These are phyloP conservation scores for Gigaspora rosea DNA, from an alignment of 192 early-diverging fungal genomes.

Conservation along the genomic window DNA sequence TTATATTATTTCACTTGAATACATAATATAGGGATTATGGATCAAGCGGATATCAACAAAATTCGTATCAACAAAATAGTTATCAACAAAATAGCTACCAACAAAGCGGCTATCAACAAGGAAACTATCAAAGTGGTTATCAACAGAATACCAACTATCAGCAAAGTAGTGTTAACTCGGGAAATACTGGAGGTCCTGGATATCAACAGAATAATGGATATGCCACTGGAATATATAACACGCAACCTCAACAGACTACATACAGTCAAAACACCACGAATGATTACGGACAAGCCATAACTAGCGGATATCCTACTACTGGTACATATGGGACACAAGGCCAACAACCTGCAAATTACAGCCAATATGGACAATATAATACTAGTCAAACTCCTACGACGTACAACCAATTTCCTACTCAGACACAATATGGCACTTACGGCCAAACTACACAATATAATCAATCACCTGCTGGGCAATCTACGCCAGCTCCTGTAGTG, in stretches of 20 bases:
- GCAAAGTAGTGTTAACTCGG: background rate
- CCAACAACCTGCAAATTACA: constrained; percentile 8
- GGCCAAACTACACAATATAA: constrained; percentile 23
- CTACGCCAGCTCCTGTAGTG: background rate
- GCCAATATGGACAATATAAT: constrained; percentile 22
- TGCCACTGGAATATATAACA: constrained; percentile 4
- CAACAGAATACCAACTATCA: constrained; percentile 4
- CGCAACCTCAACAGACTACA: constrained; percentile 17
- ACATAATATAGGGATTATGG: constrained; percentile 18
- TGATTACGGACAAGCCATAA: background rate
- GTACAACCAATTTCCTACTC: constrained; percentile 23
- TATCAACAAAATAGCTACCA: constrained; percentile 23
- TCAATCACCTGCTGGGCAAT: constrained; percentile 5
- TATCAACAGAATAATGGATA: constrained; percentile 20
- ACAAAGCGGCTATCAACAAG: constrained; percentile 15
- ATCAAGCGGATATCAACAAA: constrained; percentile 29
- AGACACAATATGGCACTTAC: constrained; percentile 19
- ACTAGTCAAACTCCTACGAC: background rate
- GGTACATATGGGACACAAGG: background rate
- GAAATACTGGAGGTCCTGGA: background rate
- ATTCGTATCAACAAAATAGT: constrained; percentile 11
- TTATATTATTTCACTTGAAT: background rate
- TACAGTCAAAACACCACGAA: constrained; percentile 19
- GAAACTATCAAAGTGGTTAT: constrained; percentile 11
- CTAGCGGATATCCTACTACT: constrained; percentile 19